A percentile compares a stretch with the other conserved stretches of the same genome.
Conservation (phyloP, 1,284 basidiomycete species). For the Austropuccinia psidii region DNA sequence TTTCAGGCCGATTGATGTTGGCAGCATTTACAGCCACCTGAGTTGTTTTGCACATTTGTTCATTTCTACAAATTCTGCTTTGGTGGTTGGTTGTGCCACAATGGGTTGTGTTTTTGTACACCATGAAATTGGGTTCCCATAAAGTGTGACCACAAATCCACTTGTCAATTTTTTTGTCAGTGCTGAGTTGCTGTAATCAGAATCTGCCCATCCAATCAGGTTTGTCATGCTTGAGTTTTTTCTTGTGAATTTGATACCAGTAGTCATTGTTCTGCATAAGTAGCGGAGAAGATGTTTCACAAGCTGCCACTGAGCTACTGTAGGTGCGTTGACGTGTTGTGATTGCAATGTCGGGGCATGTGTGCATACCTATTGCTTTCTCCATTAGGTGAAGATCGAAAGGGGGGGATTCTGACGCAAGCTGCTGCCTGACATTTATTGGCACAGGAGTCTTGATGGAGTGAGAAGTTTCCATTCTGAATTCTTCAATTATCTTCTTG, state of each 20-base stretch:
- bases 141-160: background rate
- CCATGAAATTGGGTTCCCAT: background rate
- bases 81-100: background rate
- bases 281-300: background rate
- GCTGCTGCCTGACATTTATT: too few species aligned
- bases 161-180: too few species aligned
- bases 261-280: background rate
- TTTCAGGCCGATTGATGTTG: background rate
- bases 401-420: too few species aligned
- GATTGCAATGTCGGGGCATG: background rate
- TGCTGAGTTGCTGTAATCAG: too few species aligned
- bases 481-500: too few species aligned
- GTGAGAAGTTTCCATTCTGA: too few species aligned
- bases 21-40: background rate
- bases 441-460: too few species aligned
- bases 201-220: background rate
- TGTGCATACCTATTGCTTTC: background rate
- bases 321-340: background rate
- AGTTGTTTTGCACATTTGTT: background rate
- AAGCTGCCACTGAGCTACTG: background rate
- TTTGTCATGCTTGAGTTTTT: too few species aligned
- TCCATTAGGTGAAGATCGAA: too few species aligned
- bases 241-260: background rate
- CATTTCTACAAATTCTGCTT: background rate
- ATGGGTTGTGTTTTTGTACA: background rate